Evolutionary conservation across 108 stramenopile genomes (phyloP).

Genomic region (Nannochloropsis salina): DNA sequence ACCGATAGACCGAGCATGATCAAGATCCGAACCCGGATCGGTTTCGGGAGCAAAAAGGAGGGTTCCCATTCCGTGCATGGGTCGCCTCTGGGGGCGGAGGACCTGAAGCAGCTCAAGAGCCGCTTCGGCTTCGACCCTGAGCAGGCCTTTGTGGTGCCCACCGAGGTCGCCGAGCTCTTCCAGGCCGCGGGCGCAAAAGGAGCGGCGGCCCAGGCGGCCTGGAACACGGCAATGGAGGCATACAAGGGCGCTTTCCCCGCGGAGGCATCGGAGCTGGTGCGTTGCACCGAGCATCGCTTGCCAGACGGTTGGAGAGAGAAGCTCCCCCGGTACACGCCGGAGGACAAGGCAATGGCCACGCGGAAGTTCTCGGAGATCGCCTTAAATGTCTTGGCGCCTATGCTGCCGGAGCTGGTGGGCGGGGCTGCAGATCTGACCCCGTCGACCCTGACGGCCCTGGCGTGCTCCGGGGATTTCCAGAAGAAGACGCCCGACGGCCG

Average conservation of each 20-base stretch:
- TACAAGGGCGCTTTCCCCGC: conserved; percentile 73
- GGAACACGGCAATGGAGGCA: conserved; percentile 65
- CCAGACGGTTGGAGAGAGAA: conserved; percentile 69
- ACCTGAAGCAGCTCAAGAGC: conserved; percentile 78
- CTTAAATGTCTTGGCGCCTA: conserved; percentile 70
- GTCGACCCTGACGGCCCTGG: conserved; percentile 77
- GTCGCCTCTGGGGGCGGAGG: conserved; percentile 81
- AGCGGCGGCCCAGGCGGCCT: conserved; percentile 44
- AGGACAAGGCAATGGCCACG: conserved; percentile 77
- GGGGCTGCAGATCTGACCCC: conserved; percentile 95
- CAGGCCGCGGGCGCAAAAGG: conserved; percentile 39
- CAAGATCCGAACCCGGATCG: conserved; percentile 83
- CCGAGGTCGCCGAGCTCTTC: conserved; percentile 85
- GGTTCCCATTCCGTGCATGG: conserved; percentile 74
- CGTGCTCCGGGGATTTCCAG: conserved; percentile 63
- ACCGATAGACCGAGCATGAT: conserved; percentile 86
- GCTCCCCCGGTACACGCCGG: conserved; percentile 67
- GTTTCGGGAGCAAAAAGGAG: conserved; percentile 77
- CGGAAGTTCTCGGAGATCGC: conserved; percentile 71
- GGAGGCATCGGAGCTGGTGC: conserved; percentile 76
- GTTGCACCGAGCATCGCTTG: conserved; percentile 71
- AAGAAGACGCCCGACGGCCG: conserved; percentile 73
- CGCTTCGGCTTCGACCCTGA: conserved; percentile 85
- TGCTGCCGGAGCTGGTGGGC: conserved; percentile 87
- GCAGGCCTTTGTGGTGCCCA: conserved; percentile 84